Conservation (phyloP, 2,329 filamentous ascomycete genomes). For the Drechslerella stenobrocha region DNA sequence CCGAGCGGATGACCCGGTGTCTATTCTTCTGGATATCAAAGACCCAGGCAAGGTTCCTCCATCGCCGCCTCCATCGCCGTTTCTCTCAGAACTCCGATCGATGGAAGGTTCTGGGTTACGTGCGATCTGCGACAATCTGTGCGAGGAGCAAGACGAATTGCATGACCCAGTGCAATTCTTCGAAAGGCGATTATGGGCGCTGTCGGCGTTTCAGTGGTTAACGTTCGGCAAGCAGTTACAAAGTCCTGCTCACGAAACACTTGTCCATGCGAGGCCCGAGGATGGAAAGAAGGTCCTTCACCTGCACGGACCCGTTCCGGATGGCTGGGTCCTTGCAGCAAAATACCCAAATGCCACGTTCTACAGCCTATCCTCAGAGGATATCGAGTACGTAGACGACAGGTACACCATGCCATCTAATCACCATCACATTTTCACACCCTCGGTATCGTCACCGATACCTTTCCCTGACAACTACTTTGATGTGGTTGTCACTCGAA, state of each 20-base stretch:
- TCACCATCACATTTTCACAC: conserved; percentile 46
- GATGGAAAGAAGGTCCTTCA: conserved; percentile 44
- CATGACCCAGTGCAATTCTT: conserved; percentile 42
- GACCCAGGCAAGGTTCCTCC: conserved; percentile 19
- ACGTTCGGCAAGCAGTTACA: conserved; percentile 48
- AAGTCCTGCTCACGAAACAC: conserved; percentile 47
- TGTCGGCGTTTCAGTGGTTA: conserved; percentile 47
- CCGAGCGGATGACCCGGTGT: conserved; percentile 38
- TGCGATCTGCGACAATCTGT: conserved; percentile 39
- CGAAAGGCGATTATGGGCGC: conserved; percentile 46
- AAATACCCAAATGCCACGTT: conserved; percentile 49
- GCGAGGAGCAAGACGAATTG: conserved; percentile 27
- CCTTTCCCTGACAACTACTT: conserved; percentile 49
- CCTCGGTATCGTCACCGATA: conserved; percentile 43
- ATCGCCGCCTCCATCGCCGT: conserved; percentile 24
- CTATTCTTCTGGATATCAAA: conserved; percentile 38
- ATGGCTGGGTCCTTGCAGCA: conserved; percentile 49
- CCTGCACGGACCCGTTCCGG: conserved; percentile 45
- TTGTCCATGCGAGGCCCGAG: conserved; percentile 30
- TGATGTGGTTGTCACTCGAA: conserved; percentile 45
- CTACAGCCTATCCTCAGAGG: conserved; percentile 38
- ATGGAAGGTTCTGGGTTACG: conserved; percentile 41
- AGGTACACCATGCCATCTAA: conserved; percentile 40
- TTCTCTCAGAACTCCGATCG: conserved; percentile 26
- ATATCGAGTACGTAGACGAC: conserved; percentile 23